A percentile compares a stretch with the other conserved stretches of the same genome.
Evolutionary conservation across 2,329 filamentous ascomycete species (phyloP).

Genomic region (Xylariaceae sp.): DNA sequence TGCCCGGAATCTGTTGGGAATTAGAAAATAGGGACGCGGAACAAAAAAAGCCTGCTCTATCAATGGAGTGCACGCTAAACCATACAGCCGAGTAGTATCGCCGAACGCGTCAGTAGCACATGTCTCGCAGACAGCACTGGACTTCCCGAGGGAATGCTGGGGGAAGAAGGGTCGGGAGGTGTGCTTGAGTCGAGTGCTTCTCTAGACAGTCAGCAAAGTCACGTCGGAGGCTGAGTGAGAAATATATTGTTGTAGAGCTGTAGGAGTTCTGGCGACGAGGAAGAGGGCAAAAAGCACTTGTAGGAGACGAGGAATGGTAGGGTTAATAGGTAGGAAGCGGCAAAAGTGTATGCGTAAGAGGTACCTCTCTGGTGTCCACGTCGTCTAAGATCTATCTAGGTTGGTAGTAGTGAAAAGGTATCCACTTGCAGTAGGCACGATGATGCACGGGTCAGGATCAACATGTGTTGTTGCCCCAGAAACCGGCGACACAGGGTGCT

Average conservation of each 20-base stretch:
- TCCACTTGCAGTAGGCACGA: neutral
- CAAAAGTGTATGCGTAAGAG: neutral
- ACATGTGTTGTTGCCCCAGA: constrained; percentile 1
- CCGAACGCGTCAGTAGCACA: constrained; percentile 20
- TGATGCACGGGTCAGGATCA: neutral
- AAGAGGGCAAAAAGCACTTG: constrained; percentile 1
- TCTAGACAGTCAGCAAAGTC: constrained; percentile 8
- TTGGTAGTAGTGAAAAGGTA: neutral
- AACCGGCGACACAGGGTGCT: neutral
- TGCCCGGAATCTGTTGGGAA: constrained; percentile 6
- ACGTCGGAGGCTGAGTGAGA: constrained; percentile 5
- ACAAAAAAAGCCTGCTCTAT: constrained; percentile 22
- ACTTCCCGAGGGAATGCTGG: constrained; percentile 7
- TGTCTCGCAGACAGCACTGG: constrained; percentile 15
- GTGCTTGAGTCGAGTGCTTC: constrained; percentile 4
- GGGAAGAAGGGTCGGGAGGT: constrained; percentile 1
- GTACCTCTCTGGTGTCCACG: constrained; percentile 2
- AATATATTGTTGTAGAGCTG: constrained; percentile 14
- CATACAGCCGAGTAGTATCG: constrained; percentile 18
- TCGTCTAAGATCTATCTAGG: neutral
- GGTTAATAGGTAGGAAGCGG: neutral
- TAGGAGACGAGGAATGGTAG: neutral
- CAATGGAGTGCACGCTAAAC: constrained; percentile 20
- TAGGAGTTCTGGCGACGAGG: neutral
- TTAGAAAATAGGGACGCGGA: constrained; percentile 17